These are phyloP conservation scores for Carallia brachiata DNA, from an alignment of 345 rosid species.

Conservation along the genomic window DNA sequence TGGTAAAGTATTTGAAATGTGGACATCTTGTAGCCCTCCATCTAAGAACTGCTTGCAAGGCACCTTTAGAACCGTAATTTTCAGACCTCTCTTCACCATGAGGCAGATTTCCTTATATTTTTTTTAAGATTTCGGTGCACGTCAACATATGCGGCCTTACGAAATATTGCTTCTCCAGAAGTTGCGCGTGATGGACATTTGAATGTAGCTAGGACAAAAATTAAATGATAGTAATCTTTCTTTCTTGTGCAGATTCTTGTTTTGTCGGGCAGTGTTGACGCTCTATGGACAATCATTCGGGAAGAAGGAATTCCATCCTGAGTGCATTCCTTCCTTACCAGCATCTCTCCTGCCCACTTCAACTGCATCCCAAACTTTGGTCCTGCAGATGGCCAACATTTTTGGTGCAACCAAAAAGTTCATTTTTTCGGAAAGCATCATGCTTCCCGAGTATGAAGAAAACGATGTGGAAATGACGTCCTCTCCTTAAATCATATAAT, in stretches of 20 bases:
- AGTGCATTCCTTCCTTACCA: slow-evolving; percentile 74
- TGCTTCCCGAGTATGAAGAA: slow-evolving; percentile 22
- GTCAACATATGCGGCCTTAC: too few relatives aligned
- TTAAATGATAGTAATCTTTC: not conserved
- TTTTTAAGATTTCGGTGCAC: not conserved
- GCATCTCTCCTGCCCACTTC: slow-evolving; percentile 43
- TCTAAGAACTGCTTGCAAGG: too few relatives aligned
- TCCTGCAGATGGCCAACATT: slow-evolving; percentile 58
- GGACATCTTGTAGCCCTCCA: too few relatives aligned
- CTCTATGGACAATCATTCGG: slow-evolving; percentile 45
- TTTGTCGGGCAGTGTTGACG: slow-evolving; percentile 67
- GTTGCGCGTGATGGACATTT: not conserved
- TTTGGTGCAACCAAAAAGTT: slow-evolving; percentile 60
- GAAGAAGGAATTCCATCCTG: slow-evolving; percentile 68
- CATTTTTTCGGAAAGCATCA: slow-evolving; percentile 43
- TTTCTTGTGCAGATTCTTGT: slow-evolving; percentile 58
- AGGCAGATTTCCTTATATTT: not conserved
- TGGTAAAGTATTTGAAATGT: too few relatives aligned
- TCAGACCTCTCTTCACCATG: not conserved
- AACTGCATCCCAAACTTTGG: slow-evolving; percentile 39
- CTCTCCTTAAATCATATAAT: slow-evolving; percentile 14
- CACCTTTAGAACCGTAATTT: not conserved
- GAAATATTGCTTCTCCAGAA: too few relatives aligned
- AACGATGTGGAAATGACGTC: slow-evolving; percentile 23
- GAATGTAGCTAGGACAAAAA: not conserved